These are phyloP conservation scores for Phytophthora cryptogea DNA, from an alignment of 352 stramenopile genomes.

Conservation along the genomic window DNA sequence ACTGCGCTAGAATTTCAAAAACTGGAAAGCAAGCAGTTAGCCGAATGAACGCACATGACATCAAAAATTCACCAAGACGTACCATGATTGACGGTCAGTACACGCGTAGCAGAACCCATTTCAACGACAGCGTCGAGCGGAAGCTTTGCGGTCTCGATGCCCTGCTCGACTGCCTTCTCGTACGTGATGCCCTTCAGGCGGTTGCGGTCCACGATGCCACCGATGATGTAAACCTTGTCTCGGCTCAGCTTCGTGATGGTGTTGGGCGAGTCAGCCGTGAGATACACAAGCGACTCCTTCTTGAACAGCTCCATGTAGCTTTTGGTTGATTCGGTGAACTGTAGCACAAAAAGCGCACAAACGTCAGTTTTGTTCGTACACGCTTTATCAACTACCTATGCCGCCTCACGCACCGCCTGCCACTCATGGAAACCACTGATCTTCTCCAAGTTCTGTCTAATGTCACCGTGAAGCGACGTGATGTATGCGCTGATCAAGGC, in stretches of 20 bases:
- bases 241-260: conserved; percentile 87
- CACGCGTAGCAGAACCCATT: conserved; percentile 72
- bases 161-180: conserved; percentile 88
- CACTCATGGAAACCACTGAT: conserved; percentile 91
- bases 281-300: conserved; percentile 92
- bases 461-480: conserved; percentile 78
- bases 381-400: neutral
- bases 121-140: conserved; percentile 88
- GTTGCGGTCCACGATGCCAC: conserved; percentile 97
- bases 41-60: neutral
- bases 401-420: conserved; percentile 49
- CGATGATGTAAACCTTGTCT: conserved; percentile 96
- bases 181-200: conserved; percentile 94
- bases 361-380: conserved; percentile 15
- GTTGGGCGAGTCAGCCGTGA: conserved; percentile 94
- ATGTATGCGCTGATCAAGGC: conserved; percentile 48
- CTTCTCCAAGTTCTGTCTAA: conserved; percentile 82
- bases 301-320: conserved; percentile 80
- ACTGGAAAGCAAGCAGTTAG: conserved; percentile 39
- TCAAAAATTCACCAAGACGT: neutral
- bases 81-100: conserved; percentile 92
- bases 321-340: conserved; percentile 64
- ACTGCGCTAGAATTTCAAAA: conserved; percentile 82
- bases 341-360: conserved; percentile 25
- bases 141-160: conserved; percentile 92